Conservation (phyloP, 2,329 filamentous ascomycete species). For the Paecilomyces formosus region DNA sequence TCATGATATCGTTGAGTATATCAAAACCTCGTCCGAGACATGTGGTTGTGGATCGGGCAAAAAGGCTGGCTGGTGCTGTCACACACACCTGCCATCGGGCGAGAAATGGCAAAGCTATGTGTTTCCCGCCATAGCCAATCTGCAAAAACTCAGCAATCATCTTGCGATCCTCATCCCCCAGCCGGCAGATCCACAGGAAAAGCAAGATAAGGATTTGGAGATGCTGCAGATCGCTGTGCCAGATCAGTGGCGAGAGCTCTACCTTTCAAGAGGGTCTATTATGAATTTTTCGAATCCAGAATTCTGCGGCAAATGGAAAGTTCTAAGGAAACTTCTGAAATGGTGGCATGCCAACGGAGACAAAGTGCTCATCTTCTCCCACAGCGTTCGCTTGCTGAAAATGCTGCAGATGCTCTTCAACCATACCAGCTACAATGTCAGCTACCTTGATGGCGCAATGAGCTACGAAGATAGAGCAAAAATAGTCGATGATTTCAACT, state of each 20-base stretch:
- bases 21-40: constrained; percentile 58
- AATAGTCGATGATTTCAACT: constrained; percentile 85
- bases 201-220: constrained; percentile 69
- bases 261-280: constrained; percentile 68
- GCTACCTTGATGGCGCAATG: constrained; percentile 81
- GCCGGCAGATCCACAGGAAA: constrained; percentile 57
- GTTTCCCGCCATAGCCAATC: constrained; percentile 72
- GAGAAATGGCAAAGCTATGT: constrained; percentile 67
- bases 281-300: constrained; percentile 75
- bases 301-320: constrained; percentile 95
- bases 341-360: constrained; percentile 88
- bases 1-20: constrained; percentile 60
- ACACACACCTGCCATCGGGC: constrained; percentile 51
- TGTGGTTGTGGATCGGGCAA: constrained; percentile 65
- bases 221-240: constrained; percentile 70
- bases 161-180: constrained; percentile 77
- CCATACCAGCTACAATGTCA: constrained; percentile 82
- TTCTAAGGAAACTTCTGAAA: constrained; percentile 74
- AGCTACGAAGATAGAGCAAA: constrained; percentile 74
- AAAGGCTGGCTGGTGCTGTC: constrained; percentile 77
- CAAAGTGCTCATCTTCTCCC: constrained; percentile 92
- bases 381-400: constrained; percentile 75
- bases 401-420: constrained; percentile 82
- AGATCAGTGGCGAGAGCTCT: constrained; percentile 65
- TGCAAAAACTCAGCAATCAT: constrained; percentile 89